These are phyloP conservation scores for Zoysia pacifica DNA, from an alignment of 176 grass and related monocot genomes.

Conservation along the genomic window DNA sequence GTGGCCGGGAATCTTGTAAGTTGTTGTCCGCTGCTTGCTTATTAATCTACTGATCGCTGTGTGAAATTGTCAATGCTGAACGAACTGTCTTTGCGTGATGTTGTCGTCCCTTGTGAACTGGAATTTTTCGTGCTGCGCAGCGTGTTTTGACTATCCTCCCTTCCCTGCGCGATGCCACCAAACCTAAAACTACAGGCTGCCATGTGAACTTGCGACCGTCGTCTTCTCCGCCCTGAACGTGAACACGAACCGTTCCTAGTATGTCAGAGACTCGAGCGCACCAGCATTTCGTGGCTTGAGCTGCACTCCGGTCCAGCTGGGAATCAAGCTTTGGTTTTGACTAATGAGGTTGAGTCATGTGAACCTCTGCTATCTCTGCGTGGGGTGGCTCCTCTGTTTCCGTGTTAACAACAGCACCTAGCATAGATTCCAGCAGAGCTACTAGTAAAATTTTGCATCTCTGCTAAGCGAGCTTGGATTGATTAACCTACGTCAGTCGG, in stretches of 20 bases:
- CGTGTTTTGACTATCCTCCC: not conserved
- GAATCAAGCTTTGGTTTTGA: not conserved
- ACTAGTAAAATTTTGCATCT: not conserved
- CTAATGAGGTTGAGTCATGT: not conserved
- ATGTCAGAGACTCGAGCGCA: not conserved
- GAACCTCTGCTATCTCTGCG: not conserved
- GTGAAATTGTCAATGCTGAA: not conserved
- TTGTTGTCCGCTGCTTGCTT: not conserved
- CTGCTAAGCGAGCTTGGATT: no score
- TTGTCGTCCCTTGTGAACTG: not conserved
- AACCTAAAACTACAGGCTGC: not conserved
- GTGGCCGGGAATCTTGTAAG: not conserved
- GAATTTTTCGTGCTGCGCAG: not conserved
- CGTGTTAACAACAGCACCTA: not conserved
- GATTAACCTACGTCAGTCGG: no score
- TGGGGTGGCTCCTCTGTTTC: not conserved
- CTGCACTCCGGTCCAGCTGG: not conserved
- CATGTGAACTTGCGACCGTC: not conserved
- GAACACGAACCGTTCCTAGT: not conserved
- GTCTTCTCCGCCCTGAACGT: not conserved
- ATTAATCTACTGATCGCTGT: not conserved
- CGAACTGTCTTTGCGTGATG: not conserved
- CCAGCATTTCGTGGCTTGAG: not conserved
- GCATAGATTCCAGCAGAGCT: no score
- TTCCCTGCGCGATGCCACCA: no score